A percentile compares a stretch with the other conserved stretches of the same genome.
These are phyloP conservation scores for Tephrocybe rancida DNA, from an alignment of 768 basidiomycete genomes.

Conservation along the genomic window DNA sequence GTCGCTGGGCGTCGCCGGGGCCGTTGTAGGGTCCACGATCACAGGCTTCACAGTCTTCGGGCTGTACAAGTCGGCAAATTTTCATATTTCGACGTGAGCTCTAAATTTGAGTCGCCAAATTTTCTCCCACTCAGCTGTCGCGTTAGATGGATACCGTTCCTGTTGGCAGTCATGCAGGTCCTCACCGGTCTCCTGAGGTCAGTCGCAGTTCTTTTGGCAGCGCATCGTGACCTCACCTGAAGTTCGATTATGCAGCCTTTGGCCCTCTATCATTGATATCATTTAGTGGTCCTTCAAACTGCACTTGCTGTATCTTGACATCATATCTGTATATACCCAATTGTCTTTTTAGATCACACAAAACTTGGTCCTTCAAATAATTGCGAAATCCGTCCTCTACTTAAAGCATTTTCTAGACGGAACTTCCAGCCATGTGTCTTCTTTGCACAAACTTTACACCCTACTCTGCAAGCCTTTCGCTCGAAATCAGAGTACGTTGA, in stretches of 20 bases:
- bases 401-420: no score
- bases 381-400: no score
- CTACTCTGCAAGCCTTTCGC: no score
- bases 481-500: no score
- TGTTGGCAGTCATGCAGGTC: conserved; percentile 44
- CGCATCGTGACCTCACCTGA: conserved; percentile 1
- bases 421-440: no score
- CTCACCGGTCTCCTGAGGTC: conserved; percentile 45
- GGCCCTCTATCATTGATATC: conserved; percentile 49
- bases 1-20: conserved; percentile 42
- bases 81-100: conserved; percentile 54
- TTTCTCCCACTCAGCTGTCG: conserved; percentile 2
- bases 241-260: conserved; percentile 30
- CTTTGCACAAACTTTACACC: no score
- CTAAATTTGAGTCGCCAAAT: background rate
- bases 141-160: conserved; percentile 47
- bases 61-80: conserved; percentile 44
- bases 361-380: no score
- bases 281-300: conserved; percentile 28
- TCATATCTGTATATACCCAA: conserved; percentile 1
- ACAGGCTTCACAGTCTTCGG: conserved; percentile 47
- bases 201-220: background rate
- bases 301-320: conserved; percentile 1
- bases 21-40: conserved; percentile 48
- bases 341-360: no score